These are phyloP conservation scores for Penicillium herquei DNA, from an alignment of 495 filamentous ascomycete genomes.

Conservation along the genomic window DNA sequence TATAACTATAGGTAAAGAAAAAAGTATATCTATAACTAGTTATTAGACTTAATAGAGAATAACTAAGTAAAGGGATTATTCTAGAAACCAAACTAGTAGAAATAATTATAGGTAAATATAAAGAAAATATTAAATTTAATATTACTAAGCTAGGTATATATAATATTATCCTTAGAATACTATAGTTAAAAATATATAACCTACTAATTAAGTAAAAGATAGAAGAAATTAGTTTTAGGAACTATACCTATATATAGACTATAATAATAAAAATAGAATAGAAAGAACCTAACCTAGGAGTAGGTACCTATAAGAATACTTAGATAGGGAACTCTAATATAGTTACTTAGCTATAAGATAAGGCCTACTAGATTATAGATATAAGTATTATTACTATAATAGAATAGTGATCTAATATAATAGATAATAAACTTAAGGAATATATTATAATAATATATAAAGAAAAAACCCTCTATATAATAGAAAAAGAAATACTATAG, in stretches of 20 bases:
- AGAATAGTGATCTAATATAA: neutral
- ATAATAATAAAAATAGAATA: neutral
- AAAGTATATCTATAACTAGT: too few relatives aligned
- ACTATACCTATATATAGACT: neutral
- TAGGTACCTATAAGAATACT: neutral
- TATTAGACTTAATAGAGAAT: too few relatives aligned
- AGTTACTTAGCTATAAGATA: neutral
- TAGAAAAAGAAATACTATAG: neutral
- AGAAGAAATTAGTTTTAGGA: neutral
- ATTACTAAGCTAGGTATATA: neutral
- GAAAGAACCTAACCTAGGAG: neutral
- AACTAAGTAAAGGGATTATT: too few relatives aligned
- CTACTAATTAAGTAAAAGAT: neutral
- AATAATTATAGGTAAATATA: too few relatives aligned
- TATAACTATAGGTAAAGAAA: too few relatives aligned
- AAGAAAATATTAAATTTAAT: neutral
- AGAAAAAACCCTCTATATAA: neutral
- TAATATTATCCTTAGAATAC: neutral
- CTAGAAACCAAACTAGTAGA: too few relatives aligned
- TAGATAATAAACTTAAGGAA: neutral
- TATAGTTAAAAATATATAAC: neutral
- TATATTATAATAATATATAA: neutral
- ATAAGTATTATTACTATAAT: neutral
- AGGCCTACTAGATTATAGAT: neutral
- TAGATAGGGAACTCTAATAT: neutral